Evolutionary conservation across 2,329 filamentous ascomycete genomes (phyloP).

Genomic region (Pseudogymnoascus sp.): DNA sequence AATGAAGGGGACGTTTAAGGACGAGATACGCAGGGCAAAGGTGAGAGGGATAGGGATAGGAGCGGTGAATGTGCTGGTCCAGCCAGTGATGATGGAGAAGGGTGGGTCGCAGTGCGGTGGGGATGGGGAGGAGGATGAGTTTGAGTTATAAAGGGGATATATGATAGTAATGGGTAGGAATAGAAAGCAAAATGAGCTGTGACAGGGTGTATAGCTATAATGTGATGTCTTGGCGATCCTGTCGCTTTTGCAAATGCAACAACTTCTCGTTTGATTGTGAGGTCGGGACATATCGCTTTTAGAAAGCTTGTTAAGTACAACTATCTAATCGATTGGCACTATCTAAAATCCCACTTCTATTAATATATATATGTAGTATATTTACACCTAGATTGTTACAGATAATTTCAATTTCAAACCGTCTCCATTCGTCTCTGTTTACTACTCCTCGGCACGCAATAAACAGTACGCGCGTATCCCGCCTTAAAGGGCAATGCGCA

Average conservation of each 20-base stretch:
- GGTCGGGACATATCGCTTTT: neutral
- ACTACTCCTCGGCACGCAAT: neutral
- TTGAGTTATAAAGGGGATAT: neutral
- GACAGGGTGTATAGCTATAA: neutral
- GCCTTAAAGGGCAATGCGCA: neutral
- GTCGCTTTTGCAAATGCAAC: neutral
- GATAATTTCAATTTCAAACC: too few relatives aligned
- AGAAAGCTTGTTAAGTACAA: neutral
- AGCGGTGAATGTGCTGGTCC: neutral
- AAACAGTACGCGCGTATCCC: neutral
- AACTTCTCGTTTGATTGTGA: neutral
- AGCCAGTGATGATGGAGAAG: neutral
- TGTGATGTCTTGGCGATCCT: neutral
- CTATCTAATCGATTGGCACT: neutral
- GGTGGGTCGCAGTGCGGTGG: neutral
- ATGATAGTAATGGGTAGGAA: neutral
- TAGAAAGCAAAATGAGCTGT: neutral
- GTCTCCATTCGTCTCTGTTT: neutral
- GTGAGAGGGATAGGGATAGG: neutral
- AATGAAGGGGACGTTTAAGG: neutral
- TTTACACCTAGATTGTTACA: neutral
- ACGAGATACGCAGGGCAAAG: neutral
- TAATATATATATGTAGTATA: neutral
- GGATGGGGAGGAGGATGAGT: neutral
- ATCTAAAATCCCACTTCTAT: neutral